These are phyloP conservation scores for Strobilomyces dryophilus DNA, from an alignment of 768 basidiomycete species.

Conservation along the genomic window DNA sequence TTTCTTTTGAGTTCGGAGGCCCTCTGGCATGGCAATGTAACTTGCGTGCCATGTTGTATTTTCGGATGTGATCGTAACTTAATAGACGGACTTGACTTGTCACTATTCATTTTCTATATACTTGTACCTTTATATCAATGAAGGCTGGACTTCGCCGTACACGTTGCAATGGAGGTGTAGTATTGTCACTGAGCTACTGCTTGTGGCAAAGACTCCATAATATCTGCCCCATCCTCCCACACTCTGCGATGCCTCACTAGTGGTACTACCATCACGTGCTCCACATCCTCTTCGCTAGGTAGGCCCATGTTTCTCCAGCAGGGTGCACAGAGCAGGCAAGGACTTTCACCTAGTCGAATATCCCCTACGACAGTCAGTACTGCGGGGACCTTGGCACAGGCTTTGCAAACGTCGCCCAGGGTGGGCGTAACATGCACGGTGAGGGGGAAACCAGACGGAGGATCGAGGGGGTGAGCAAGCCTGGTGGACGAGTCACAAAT, in stretches of 20 bases:
- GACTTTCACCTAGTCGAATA: conserved; percentile 71
- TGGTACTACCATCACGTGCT: conserved; percentile 45
- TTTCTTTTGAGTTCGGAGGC: background rate
- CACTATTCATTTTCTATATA: conserved; percentile 2
- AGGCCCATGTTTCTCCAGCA: conserved; percentile 74
- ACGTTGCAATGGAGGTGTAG: background rate
- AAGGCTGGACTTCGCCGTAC: conserved; percentile 6
- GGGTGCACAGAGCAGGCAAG: conserved; percentile 64
- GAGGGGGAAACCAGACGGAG: conserved; percentile 57
- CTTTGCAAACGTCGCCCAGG: conserved; percentile 59
- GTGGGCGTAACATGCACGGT: conserved; percentile 62
- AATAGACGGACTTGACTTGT: conserved; percentile 24
- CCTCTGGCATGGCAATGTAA: conserved; percentile 12
- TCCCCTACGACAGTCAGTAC: conserved; percentile 66
- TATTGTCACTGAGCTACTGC: too few relatives aligned
- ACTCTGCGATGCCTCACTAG: conserved; percentile 41
- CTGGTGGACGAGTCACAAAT: conserved; percentile 34
- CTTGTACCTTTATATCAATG: conserved; percentile 7
- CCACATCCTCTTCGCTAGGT: conserved; percentile 37
- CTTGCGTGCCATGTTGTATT: conserved; percentile 12
- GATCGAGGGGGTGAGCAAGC: conserved; percentile 55
- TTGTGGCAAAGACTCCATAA: background rate
- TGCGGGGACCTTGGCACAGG: conserved; percentile 68
- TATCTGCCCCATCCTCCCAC: conserved; percentile 13
- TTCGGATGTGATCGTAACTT: conserved; percentile 21